Base-by-base conservation (phyloP, 352 stramenopile species). In the Salisapilia sapeloensis region DNA sequence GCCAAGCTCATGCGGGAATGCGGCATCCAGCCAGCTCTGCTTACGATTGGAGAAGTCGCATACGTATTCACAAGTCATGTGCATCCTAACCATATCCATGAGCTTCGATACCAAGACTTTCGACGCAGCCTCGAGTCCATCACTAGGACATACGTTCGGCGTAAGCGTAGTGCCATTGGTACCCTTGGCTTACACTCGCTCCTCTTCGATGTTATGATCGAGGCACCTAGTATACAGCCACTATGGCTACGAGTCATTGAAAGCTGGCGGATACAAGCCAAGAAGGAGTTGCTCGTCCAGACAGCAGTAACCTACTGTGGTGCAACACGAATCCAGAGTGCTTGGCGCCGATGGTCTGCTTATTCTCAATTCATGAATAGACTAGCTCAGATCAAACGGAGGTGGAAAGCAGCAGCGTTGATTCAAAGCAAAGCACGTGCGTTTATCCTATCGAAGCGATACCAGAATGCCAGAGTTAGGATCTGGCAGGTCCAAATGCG, bases 1-100 rank as follows among this genome's bases (percentile, higher is more conserved):
- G 72, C 62, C 35, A 80, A 79, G 25, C 40, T 84, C 6, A 34
- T 86, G 8, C 70, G 70, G 2, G 67, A 84, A 33, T 67, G 61
- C 24, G 43, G 44, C 0, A 39, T 82, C 1, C 57, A 79, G 17
- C 67, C 71, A 0, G 33, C 41, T 5, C 31, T 46, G 3, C 39
- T 86, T 3, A 49, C 35, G n/a, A 60, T 86, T 15, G 71, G 67
- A 0, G 67, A 83, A 17, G 63, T 46, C 4, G 63, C 67, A 2
- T 78, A 70, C 43, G 42, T 83, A 14, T 83, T 83, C 20, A 47
- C 59, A 10, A 60, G 40, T 10, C 48, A 75, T 9, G 31, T 56
- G 4, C 48, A n/a, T n/a, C n/a, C n/a, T n/a, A n/a, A n/a, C n/a
- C n/a, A n/a, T n/a, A n/a, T n/a, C n/a, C n/a, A n/a, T n/a, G n/a